Conservation (phyloP, 176 grass and related monocot genomes). For the Saccharum officinarum region DNA sequence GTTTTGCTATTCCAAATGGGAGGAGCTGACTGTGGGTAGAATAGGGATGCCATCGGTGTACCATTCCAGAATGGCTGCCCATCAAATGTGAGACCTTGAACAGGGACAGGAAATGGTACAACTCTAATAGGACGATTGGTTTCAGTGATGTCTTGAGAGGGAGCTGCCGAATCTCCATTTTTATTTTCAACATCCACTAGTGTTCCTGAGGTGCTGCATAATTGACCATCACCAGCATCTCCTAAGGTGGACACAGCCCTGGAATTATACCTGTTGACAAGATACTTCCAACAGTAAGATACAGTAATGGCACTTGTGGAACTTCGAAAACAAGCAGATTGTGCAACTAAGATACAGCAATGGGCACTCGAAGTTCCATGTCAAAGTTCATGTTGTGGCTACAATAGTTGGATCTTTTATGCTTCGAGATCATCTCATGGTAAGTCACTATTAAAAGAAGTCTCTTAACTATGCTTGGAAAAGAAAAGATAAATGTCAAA, state of each 20-base stretch:
- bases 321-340: not conserved
- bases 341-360: not conserved
- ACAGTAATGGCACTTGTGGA: not conserved
- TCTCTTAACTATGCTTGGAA: not conserved
- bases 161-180: slow-evolving; percentile 19
- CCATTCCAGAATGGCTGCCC: slow-evolving; percentile 50
- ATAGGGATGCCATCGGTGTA: slow-evolving; percentile 38
- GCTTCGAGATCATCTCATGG: slow-evolving; percentile 2
- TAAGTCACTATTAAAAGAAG: not conserved
- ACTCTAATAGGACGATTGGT: slow-evolving; percentile 56
- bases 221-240: slow-evolving; percentile 34
- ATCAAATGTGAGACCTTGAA: slow-evolving; percentile 61
- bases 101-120: slow-evolving; percentile 63
- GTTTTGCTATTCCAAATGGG: slow-evolving; percentile 43
- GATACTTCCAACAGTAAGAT: slow-evolving; percentile 22
- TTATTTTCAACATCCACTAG: slow-evolving; percentile 41
- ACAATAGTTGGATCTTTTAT: not conserved
- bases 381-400: not conserved
- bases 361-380: not conserved
- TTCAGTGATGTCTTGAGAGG: slow-evolving; percentile 44
- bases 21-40: slow-evolving; percentile 51
- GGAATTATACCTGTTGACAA: slow-evolving; percentile 64
- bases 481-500: slow-evolving; percentile 29
- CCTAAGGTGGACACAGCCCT: slow-evolving; percentile 34
- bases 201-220: slow-evolving; percentile 50